Conservation (phyloP, 495 filamentous ascomycete species). For the Delitschia confertaspora region DNA sequence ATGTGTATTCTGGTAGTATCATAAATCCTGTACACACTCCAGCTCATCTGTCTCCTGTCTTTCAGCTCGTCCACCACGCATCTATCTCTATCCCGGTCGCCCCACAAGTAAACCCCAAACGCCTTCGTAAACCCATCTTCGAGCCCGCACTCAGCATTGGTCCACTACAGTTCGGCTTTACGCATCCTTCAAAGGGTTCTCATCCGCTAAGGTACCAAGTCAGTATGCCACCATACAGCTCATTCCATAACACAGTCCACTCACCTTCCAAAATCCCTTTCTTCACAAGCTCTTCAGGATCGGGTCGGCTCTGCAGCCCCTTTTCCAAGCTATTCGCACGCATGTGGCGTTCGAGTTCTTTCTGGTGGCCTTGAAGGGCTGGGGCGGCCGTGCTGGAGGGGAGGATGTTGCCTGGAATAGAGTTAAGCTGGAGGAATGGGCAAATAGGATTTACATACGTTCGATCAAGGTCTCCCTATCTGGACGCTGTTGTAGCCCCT, state of each 20-base stretch:
- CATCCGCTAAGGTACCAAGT: slow-evolving; percentile 3
- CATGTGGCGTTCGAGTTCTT: slow-evolving; percentile 78
- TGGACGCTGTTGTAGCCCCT: slow-evolving; percentile 55
- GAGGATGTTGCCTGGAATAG: slow-evolving; percentile 68
- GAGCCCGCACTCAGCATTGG: too few relatives aligned
- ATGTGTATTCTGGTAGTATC: too few relatives aligned
- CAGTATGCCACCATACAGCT: neutral
- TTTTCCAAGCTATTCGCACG: slow-evolving; percentile 74
- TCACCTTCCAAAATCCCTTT: slow-evolving; percentile 53
- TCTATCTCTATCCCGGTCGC: neutral
- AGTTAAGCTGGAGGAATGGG: neutral
- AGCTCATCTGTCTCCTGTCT: too few relatives aligned
- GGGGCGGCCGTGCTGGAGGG: slow-evolving; percentile 67
- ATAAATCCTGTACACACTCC: too few relatives aligned
- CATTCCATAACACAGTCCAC: neutral
- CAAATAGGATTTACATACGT: slow-evolving; percentile 44
- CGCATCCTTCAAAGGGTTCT: slow-evolving; percentile 19
- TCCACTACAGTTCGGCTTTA: too few relatives aligned
- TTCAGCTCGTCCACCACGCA: too few relatives aligned
- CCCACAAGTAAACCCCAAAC: neutral
- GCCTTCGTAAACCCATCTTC: too few relatives aligned
- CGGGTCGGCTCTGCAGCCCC: slow-evolving; percentile 65
- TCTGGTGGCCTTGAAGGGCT: slow-evolving; percentile 64
- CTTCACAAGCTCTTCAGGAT: slow-evolving; percentile 63
- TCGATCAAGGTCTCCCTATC: slow-evolving; percentile 61